Base-by-base conservation (phyloP, 805 yeast species). In the Candida sonorensis region DNA sequence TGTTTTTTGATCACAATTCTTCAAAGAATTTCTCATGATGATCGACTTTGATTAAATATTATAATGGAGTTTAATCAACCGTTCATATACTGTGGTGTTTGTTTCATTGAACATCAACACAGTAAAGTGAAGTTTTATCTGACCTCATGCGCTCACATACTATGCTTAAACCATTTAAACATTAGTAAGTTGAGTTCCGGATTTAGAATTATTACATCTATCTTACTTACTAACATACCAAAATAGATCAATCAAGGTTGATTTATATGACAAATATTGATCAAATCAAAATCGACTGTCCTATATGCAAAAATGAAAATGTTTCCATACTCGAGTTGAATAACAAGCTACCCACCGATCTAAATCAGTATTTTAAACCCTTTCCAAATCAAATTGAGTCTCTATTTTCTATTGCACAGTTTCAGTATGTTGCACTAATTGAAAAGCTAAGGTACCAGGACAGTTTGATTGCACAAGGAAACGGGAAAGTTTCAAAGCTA, bases 111-210 rank as follows among this genome's bases (percentile, higher is more conserved):
- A 4, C 24, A 29, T 10, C 23, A 17, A n/a, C n/a, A n/a, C 6
- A 25, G 33, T 3, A 24, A 16, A 5, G 5, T 10, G 6, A 23
- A 13, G 15, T 33, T 31, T 10, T 40, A 31, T 29, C 22, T 42
- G 17, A 42, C 45, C 3, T 42, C 46, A 1, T 42, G 46, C 27
- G 42, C 43, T 9, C 46, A 42, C 29, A 32, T 42, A 9, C 24
- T 42, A 5, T 42, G 46, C 12, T 27, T 37, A 10, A 27, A 30
- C 14, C 46, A 42, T 24, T 30, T 40, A 12, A 23, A 29, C 16
- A 31, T 34, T 17, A 32, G 44, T 40, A 28, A 16, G 29, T 5
- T 15, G 10, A 11, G 6, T 16, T 10, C 4, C 12, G 5, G 6
- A 11, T 9, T 22, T 21, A 10, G 12, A 10, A 16, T 10, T 17